Conservation (phyloP, 768 basidiomycete genomes). For the Boletus sp. region DNA sequence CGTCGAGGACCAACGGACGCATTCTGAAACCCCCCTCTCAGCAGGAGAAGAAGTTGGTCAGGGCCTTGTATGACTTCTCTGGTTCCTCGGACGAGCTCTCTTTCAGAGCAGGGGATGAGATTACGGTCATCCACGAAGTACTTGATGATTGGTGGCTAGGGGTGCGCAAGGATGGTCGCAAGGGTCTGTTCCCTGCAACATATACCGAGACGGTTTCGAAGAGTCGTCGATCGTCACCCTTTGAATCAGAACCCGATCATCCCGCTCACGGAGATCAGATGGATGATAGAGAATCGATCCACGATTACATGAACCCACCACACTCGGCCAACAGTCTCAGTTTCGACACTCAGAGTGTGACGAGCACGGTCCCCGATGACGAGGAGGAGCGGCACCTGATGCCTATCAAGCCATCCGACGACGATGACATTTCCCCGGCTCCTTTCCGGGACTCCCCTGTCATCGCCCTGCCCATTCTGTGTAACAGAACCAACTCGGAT, state of each 20-base stretch:
- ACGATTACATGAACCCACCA: conserved; percentile 21
- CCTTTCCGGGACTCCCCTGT: conserved; percentile 15
- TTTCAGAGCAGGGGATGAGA: conserved; percentile 71
- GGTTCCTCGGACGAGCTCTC: conserved; percentile 76
- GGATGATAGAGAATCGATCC: conserved; percentile 24
- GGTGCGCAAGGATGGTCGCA: conserved; percentile 55
- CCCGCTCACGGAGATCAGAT: conserved; percentile 12
- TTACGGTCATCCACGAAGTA: conserved; percentile 74
- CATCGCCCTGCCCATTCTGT: conserved; percentile 16
- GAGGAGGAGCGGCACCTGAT: conserved; percentile 40
- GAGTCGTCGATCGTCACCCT: conserved; percentile 26
- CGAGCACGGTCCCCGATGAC: conserved; percentile 41
- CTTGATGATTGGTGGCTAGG: conserved; percentile 93
- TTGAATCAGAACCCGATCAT: conserved; percentile 29
- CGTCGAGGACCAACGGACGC: conserved; percentile 30
- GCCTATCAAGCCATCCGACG: conserved; percentile 27
- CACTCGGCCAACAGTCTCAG: conserved; percentile 19
- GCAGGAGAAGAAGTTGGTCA: conserved; percentile 52
- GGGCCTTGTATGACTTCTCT: conserved; percentile 71
- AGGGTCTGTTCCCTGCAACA: conserved; percentile 78
- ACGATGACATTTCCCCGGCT: conserved; percentile 21
- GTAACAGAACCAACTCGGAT: conserved; percentile 26
- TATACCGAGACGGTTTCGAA: conserved; percentile 53
- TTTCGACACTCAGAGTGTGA: conserved; percentile 39
- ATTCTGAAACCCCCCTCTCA: conserved; percentile 51